Base-by-base conservation (phyloP, 2,329 filamentous ascomycete genomes). In the Paracoccidioides brasiliensis region DNA sequence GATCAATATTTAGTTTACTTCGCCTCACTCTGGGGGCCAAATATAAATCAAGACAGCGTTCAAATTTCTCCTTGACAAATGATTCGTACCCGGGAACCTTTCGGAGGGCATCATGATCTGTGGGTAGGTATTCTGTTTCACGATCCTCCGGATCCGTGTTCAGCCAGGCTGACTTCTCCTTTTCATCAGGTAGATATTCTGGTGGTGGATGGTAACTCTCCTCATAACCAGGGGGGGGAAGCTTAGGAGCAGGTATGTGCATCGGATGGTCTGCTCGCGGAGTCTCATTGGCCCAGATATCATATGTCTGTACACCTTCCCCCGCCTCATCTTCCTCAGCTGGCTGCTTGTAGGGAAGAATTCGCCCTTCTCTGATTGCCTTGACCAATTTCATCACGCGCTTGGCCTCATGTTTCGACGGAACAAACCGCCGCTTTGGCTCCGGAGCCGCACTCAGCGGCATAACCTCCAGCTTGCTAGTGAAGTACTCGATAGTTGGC, bases 381-480 rank as follows among this genome's bases (percentile, higher is more conserved):
- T 88, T 89, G 54, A 97, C 93, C 65, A 98, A 83, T 75, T 98
- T 97, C 82, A 96, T 95, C 53, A 98, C 82, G 56, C 90, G 83
- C 76, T 96, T 96, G 37, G 88, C 86, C 72, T 98, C 93, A 70
- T 98, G 89, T 72, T 96, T 97, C 49, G 91, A 97, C 5, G 94
- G 93, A 8, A 98, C 76, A 69, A 97, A 98, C 64, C 93, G 84
- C 60, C 93, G 81, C 75, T 98, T 98, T 0, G 93, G 93, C 69
- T 98, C 93, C 5, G 93, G 93, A 0, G 93, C 93, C 48, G 90
- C 85, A 67, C 89, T 96, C 56, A 98, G 72, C 12, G 93, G 93
- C 90, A 98, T 97, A 60, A 86, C 84, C 73, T 98, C 93, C 67
- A 86, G 80, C 64, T 90, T 85, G 60, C 88, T 85, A 9, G 89